A percentile compares a stretch with the other conserved stretches of the same genome.
Conservation (phyloP, 2,329 filamentous ascomycete genomes). For the Didymosphaeria variabile region DNA sequence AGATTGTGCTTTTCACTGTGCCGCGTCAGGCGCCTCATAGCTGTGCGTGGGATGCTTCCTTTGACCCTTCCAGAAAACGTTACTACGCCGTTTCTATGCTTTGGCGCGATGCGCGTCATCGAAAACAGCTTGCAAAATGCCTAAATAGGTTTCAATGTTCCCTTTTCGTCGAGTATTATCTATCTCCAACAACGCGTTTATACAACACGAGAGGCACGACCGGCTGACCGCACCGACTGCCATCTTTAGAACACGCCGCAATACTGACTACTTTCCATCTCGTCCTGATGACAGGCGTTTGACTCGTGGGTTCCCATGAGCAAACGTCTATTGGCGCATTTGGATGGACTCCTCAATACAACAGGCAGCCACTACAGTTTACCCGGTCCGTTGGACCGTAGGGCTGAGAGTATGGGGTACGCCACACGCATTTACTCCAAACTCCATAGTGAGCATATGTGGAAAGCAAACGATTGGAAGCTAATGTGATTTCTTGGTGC, state of each 20-base stretch:
- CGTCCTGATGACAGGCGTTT: constrained; percentile 22
- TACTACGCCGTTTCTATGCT: not conserved
- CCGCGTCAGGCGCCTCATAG: not conserved
- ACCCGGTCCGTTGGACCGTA: constrained; percentile 43
- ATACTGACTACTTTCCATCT: constrained; percentile 11
- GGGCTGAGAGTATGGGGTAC: constrained; percentile 28
- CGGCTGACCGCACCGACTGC: constrained; percentile 15
- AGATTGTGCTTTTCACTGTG: not conserved
- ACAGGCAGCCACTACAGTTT: constrained; percentile 33
- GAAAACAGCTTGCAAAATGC: not conserved
- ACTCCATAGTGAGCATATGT: constrained; percentile 3
- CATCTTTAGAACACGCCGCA: not conserved
- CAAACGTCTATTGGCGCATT: constrained; percentile 29
- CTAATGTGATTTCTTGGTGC: constrained; percentile 27
- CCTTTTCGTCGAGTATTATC: constrained; percentile 5
- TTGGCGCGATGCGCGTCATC: not conserved
- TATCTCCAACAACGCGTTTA: constrained; percentile 16
- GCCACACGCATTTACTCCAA: constrained; percentile 19
- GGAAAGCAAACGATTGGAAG: constrained; percentile 33
- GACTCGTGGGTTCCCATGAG: constrained; percentile 13
- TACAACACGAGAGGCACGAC: constrained; percentile 12
- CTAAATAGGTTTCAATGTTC: not conserved
- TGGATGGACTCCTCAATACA: constrained; percentile 26
- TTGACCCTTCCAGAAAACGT: not conserved
- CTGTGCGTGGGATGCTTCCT: not conserved